These are phyloP conservation scores for Hyphodiscus sp. DNA, from an alignment of 2,329 filamentous ascomycete genomes.

Conservation along the genomic window DNA sequence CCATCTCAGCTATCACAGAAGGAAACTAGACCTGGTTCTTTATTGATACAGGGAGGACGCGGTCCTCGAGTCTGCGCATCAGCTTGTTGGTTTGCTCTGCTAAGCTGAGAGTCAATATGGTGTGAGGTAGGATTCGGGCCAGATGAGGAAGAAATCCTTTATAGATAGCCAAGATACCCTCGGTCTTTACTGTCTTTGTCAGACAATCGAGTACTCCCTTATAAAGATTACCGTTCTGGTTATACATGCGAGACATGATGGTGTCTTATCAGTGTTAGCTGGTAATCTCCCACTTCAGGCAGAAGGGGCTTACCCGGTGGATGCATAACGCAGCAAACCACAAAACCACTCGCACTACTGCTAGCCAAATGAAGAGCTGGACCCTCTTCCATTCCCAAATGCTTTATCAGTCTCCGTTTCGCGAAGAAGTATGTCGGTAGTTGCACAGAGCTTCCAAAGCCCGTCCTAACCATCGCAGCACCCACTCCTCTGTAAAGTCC, in stretches of 20 bases:
- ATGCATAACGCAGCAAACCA: conserved; percentile 97
- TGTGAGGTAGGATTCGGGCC: conserved; percentile 90
- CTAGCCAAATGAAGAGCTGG: conserved; percentile 82
- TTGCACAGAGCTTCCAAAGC: conserved; percentile 93
- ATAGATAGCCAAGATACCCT: conserved; percentile 89
- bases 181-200: conserved; percentile 81
- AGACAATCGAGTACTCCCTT: conserved; percentile 87
- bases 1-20: conserved; percentile 4
- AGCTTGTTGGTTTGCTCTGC: conserved; percentile 97
- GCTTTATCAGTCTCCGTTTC: conserved; percentile 75
- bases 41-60: conserved; percentile 39
- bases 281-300: not conserved
- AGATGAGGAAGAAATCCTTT: conserved; percentile 96
- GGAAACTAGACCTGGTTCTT: conserved; percentile 21
- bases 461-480: conserved; percentile 92
- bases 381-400: conserved; percentile 85
- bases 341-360: conserved; percentile 85
- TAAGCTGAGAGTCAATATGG: conserved; percentile 84
- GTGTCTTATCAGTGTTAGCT: conserved; percentile 56
- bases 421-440: conserved; percentile 97
- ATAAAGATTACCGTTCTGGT: conserved; percentile 98
- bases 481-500: conserved; percentile 87
- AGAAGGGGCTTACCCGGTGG: conserved; percentile 63
- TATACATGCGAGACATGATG: conserved; percentile 98
- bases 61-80: conserved; percentile 68